phyloP scores from a whole-genome alignment of 805 yeast species.

The Trichomonascus vanleenenianus region DNA sequence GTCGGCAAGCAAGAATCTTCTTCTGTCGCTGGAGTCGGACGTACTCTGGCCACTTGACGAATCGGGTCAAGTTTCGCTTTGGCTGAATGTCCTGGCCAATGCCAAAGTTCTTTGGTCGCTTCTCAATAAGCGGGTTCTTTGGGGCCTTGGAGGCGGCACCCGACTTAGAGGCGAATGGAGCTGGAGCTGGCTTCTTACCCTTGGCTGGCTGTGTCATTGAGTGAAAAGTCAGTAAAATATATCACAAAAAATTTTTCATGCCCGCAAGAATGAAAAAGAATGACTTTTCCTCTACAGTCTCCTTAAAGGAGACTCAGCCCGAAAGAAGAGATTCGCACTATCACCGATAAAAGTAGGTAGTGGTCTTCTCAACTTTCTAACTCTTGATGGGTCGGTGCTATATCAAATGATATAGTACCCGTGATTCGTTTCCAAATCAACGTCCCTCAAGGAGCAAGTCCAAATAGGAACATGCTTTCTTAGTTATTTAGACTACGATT shows the following conservation, averaged over 20 bases:
- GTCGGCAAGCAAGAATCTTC: slow-evolving; percentile 90
- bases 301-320: slow-evolving; percentile 3
- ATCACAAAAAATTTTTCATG: not conserved
- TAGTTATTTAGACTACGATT: no score
- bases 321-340: not conserved
- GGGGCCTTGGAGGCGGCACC: slow-evolving; percentile 34
- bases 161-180: slow-evolving; percentile 81
- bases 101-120: slow-evolving; percentile 90
- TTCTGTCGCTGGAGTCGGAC: slow-evolving; percentile 98
- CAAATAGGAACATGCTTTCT: no score
- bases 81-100: slow-evolving; percentile 94
- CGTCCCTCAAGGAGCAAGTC: no score
- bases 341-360: no score
- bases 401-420: no score
- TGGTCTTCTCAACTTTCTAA: no score
- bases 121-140: slow-evolving; percentile 78
- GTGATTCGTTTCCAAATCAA: no score
- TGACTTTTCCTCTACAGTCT: slow-evolving; percentile 2
- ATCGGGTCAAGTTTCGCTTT: slow-evolving; percentile 94
- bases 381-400: no score
- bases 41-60: slow-evolving; percentile 98
- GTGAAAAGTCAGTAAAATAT: slow-evolving; percentile 16
- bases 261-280: no score
- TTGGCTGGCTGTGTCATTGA: slow-evolving; percentile 27
- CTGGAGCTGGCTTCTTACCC: slow-evolving; percentile 88